A percentile compares a stretch with the other conserved stretches of the same genome.
These are phyloP conservation scores for Xerocomellus dryophilus DNA, from an alignment of 768 basidiomycete genomes.

Conservation along the genomic window DNA sequence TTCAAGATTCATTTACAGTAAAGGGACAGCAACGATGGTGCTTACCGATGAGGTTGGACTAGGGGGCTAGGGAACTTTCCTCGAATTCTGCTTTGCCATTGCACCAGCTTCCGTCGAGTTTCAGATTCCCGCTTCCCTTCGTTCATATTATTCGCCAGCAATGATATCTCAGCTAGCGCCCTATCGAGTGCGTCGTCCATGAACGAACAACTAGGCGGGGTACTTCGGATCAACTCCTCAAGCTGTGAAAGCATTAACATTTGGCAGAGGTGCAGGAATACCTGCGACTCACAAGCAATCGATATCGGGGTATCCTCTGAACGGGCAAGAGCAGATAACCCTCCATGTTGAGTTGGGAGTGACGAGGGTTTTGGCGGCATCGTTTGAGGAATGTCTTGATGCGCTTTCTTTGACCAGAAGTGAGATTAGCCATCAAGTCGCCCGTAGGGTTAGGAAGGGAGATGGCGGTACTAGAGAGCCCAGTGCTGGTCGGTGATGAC, in stretches of 20 bases:
- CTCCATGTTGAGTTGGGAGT: slow-evolving; percentile 92
- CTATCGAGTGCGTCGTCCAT: slow-evolving; percentile 81
- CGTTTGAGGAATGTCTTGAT: slow-evolving; percentile 88
- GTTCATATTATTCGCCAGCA: slow-evolving; percentile 92
- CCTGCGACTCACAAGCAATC: slow-evolving; percentile 68
- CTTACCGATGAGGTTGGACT: slow-evolving; percentile 93
- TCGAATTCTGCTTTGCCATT: slow-evolving; percentile 86
- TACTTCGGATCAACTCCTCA: slow-evolving; percentile 81
- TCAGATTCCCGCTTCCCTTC: slow-evolving; percentile 97
- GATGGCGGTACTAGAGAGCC: slow-evolving; percentile 52
- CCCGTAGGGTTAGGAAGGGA: slow-evolving; percentile 40
- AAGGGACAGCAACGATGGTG: neutral
- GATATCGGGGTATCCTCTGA: slow-evolving; percentile 96
- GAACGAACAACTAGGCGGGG: slow-evolving; percentile 74
- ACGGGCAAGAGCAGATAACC: slow-evolving; percentile 92
- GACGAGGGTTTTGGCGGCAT: slow-evolving; percentile 83
- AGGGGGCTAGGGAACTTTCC: slow-evolving; percentile 95
- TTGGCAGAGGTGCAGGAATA: neutral
- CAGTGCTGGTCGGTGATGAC: slow-evolving; percentile 62
- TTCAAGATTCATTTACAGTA: slow-evolving; percentile 8
- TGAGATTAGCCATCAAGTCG: slow-evolving; percentile 53
- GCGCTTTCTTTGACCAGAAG: slow-evolving; percentile 81
- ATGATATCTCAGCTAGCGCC: slow-evolving; percentile 83
- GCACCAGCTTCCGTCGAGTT: slow-evolving; percentile 83
- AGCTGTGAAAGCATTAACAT: slow-evolving; percentile 39